Base-by-base conservation (phyloP, 805 yeast genomes). In the Candida glaebosa region DNA sequence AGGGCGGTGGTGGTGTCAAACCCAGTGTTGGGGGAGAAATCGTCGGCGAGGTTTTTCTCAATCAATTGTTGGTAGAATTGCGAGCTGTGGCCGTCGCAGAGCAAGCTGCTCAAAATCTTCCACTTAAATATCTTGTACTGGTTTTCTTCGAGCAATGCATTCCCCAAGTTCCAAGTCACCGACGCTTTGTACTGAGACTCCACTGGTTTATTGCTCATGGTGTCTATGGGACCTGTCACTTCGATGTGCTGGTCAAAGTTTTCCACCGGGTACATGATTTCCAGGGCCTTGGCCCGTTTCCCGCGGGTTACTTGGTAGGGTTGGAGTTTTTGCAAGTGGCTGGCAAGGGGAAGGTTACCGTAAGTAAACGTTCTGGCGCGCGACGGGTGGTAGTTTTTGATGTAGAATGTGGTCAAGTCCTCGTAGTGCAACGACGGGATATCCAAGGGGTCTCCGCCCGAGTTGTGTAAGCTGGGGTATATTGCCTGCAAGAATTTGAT, bases 71-170 rank as follows among this genome's bases (percentile, higher is more conserved):
- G 87, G 61, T 90, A 87, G 41, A 93, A 71, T 5, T 95, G 91
- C 4, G 98, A 84, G 9, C 93, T 84, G 56, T 91, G 98, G 2
- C 98, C 98, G 57, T 87, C 96, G 49, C 83, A 77, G 25, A 93
- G 67, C 39, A 93, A 66, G 18, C 82, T 76, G 16, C 86, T 78
- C 37, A 89, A 64, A 7, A 89, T 67, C 43, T 82, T 83, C 73
- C 89, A 69, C 34, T 84, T 72, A 58, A 90, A 85, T 0, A 88
- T 69, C 40, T 81, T 83, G 53, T 85, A 84, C 7, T 75, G 71
- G 37, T 52, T 57, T 2, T 41, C 18, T 51, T 84, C 82, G 4
- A 68, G 70, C 8, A 70, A 56, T 2, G 96, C 87, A 14, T 74
- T 64, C 5, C 96, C 96, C 47, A 86, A 78, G 47, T 78, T 71